phyloP scores from a whole-genome alignment of 148 eudicot genomes.

The Rhododendron henanense region DNA sequence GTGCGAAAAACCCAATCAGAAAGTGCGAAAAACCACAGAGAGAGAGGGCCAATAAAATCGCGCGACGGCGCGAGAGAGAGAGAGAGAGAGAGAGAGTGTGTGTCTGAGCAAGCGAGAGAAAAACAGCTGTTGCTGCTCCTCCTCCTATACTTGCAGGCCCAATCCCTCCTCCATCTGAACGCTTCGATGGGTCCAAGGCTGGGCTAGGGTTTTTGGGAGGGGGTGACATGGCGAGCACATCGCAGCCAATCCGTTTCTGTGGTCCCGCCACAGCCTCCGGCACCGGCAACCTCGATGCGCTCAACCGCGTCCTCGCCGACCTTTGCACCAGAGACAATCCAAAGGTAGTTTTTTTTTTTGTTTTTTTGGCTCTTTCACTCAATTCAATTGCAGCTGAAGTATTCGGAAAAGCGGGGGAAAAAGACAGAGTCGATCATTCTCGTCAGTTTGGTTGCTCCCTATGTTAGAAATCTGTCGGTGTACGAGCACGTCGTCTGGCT shows the following conservation, averaged over 20 bases:
- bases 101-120: not conserved
- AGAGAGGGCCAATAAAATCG: not conserved
- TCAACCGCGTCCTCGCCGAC: conserved; percentile 79
- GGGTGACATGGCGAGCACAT: conserved; percentile 36
- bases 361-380: not conserved
- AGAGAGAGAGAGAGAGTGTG: not conserved
- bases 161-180: not conserved
- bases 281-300: conserved; percentile 63
- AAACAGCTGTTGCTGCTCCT: not conserved
- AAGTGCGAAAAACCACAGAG: not conserved
- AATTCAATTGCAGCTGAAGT: not conserved
- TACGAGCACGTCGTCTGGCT: not conserved
- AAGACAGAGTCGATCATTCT: not conserved
- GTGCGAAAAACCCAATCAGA: not conserved
- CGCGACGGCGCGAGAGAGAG: not conserved
- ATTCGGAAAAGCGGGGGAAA: not conserved
- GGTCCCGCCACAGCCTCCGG: conserved; percentile 42
- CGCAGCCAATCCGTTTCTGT: conserved; percentile 51
- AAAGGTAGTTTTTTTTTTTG: conserved; percentile 34
- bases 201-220: conserved; percentile 15
- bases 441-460: not conserved
- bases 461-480: not conserved
- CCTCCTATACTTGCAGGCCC: not conserved
- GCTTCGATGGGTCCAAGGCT: conserved; percentile 9
- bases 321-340: conserved; percentile 75